A percentile compares a stretch with the other conserved stretches of the same genome.
These are phyloP conservation scores for Mollisiaceae sp. DNA, from an alignment of 2,329 filamentous ascomycete species.

Conservation along the genomic window DNA sequence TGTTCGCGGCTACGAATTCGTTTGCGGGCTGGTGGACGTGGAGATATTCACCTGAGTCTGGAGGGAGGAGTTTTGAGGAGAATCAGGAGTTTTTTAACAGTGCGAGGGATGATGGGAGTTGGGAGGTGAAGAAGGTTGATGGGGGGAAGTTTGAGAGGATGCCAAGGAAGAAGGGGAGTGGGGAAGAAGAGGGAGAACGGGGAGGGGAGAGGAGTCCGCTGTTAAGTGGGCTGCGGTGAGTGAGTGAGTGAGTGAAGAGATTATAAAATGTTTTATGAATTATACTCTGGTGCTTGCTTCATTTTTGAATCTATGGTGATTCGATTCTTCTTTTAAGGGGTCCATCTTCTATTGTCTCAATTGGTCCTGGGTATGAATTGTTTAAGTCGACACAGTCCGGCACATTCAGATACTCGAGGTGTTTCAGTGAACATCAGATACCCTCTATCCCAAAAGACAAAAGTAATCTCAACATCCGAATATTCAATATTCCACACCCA, in stretches of 20 bases:
- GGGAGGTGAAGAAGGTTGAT: constrained; percentile 58
- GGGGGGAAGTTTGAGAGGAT: constrained; percentile 52
- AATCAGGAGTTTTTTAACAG: constrained; percentile 52
- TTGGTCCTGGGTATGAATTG: too few species aligned
- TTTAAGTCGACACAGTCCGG: too few species aligned
- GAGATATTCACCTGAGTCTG: constrained; percentile 63
- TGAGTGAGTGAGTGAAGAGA: background rate
- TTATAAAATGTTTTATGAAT: background rate
- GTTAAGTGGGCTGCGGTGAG: constrained; percentile 23
- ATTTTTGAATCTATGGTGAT: too few species aligned
- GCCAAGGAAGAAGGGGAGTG: constrained; percentile 26
- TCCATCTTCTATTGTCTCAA: too few species aligned
- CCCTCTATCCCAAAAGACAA: too few species aligned
- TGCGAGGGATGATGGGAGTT: constrained; percentile 55
- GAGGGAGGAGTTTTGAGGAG: constrained; percentile 59
- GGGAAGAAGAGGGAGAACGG: constrained; percentile 16
- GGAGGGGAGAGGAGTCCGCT: constrained; percentile 27
- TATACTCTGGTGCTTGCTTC: too few species aligned
- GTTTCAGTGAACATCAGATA: too few species aligned
- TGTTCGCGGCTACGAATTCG: constrained; percentile 58
- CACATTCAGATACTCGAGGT: too few species aligned
- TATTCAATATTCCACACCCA: too few species aligned
- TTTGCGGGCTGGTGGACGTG: constrained; percentile 56
- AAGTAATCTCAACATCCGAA: too few species aligned
- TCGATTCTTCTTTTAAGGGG: too few species aligned